phyloP scores from a whole-genome alignment of 2,329 filamentous ascomycete species.

The Aspergillus quadrilineatus region DNA sequence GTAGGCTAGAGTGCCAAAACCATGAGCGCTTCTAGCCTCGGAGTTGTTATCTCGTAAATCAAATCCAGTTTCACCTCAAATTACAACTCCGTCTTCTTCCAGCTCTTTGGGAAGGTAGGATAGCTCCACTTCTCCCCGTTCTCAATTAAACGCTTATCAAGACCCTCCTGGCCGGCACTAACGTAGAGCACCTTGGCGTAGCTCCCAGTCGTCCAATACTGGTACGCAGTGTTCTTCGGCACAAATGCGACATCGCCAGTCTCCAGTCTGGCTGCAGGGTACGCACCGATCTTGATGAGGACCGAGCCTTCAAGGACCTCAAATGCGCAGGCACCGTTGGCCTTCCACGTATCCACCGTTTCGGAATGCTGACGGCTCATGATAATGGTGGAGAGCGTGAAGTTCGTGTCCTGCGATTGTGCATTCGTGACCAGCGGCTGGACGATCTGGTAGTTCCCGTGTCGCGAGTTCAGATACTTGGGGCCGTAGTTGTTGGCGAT shows the following conservation, averaged over 20 bases:
- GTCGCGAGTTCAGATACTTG: slow-evolving; percentile 43
- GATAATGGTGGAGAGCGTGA: slow-evolving; percentile 47
- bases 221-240: slow-evolving; percentile 33
- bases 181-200: slow-evolving; percentile 28
- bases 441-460: slow-evolving; percentile 45
- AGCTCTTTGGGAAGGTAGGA: neutral
- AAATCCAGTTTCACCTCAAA: too few species aligned
- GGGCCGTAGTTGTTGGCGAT: slow-evolving; percentile 49
- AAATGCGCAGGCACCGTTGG: slow-evolving; percentile 37
- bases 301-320: slow-evolving; percentile 42
- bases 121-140: slow-evolving; percentile 11
- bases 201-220: slow-evolving; percentile 33
- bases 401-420: slow-evolving; percentile 42
- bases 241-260: slow-evolving; percentile 44
- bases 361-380: slow-evolving; percentile 27
- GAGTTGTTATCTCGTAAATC: too few species aligned
- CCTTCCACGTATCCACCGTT: slow-evolving; percentile 23
- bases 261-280: slow-evolving; percentile 29
- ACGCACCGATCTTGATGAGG: slow-evolving; percentile 33
- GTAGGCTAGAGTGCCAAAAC: too few species aligned
- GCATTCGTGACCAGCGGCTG: slow-evolving; percentile 45
- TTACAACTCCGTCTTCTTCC: neutral
- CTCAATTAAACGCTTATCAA: slow-evolving; percentile 7
- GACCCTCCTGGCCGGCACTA: slow-evolving; percentile 20
- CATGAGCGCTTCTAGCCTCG: too few species aligned